Conservation (phyloP, 352 stramenopile species). For the Pythium phragmitis region DNA sequence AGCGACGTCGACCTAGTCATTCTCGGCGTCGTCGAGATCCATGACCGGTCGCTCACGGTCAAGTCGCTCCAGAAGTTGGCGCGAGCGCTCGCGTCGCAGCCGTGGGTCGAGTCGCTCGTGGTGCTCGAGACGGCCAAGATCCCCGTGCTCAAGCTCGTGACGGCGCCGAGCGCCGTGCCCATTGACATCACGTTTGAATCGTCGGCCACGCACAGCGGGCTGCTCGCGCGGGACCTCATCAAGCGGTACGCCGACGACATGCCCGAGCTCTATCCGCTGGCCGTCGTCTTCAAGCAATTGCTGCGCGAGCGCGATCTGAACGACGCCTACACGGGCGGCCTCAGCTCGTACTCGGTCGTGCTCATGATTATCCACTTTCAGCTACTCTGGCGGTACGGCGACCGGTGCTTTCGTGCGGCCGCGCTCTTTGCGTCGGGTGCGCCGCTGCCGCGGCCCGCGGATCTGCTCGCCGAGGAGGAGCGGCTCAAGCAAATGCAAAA, state of each 20-base stretch:
- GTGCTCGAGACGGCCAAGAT: constrained; percentile 84
- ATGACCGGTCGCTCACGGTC: constrained; percentile 53
- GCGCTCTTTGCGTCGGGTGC: constrained; percentile 24
- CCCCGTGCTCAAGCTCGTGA: constrained; percentile 81
- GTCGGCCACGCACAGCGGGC: constrained; percentile 73
- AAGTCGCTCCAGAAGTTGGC: constrained; percentile 62
- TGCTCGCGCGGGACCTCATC: constrained; percentile 82
- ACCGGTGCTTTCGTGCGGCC: constrained; percentile 26
- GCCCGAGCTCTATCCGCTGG: constrained; percentile 86
- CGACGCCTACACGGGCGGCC: constrained; percentile 88
- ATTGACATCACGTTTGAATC: constrained; percentile 89
- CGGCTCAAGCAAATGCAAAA: not conserved
- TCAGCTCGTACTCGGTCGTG: constrained; percentile 92
- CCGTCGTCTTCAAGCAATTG: constrained; percentile 90
- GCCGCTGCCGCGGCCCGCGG: constrained; percentile 23
- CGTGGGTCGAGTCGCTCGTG: constrained; percentile 82
- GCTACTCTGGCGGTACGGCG: constrained; percentile 56
- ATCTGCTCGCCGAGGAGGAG: constrained; percentile 26
- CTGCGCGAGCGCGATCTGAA: constrained; percentile 89
- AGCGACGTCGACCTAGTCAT: constrained; percentile 88
- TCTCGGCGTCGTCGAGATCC: constrained; percentile 60
- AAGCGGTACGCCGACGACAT: constrained; percentile 81
- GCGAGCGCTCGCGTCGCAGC: constrained; percentile 50
- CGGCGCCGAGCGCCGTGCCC: constrained; percentile 66
- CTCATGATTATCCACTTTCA: constrained; percentile 91